A percentile compares a stretch with the other conserved stretches of the same genome.
Evolutionary conservation across 441 rosid genomes (phyloP).

Genomic region (Populus hybrid): DNA sequence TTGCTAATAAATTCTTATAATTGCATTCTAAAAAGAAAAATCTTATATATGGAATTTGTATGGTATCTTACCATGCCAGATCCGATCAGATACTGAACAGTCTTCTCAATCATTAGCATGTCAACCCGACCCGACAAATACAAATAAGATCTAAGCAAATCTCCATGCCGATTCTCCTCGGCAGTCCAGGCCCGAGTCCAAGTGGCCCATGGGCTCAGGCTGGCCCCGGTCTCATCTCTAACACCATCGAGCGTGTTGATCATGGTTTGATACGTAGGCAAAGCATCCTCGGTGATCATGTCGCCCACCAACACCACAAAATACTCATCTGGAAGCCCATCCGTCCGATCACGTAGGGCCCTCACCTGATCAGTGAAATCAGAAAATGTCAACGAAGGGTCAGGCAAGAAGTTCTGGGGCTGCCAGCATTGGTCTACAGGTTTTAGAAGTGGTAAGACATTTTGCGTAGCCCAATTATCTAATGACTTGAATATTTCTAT

Average conservation of each 20-base stretch:
- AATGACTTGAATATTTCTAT: conserved; percentile 82
- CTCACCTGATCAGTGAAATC: conserved; percentile 77
- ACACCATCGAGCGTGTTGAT: conserved; percentile 82
- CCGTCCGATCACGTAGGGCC: conserved; percentile 71
- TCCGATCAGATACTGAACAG: conserved; percentile 89
- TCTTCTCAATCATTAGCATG: conserved; percentile 89
- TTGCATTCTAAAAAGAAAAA: background rate
- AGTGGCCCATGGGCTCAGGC: conserved; percentile 80
- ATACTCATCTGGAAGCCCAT: conserved; percentile 84
- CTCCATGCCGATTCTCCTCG: conserved; percentile 94
- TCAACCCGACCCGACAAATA: conserved; percentile 89
- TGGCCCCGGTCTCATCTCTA: conserved; percentile 90
- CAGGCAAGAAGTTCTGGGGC: conserved; percentile 86
- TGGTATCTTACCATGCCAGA: conserved; percentile 88
- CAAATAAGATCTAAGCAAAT: conserved; percentile 77
- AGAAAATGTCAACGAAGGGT: conserved; percentile 49
- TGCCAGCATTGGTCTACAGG: conserved; percentile 96
- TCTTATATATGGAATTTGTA: too few relatives aligned
- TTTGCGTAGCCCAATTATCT: conserved; percentile 81
- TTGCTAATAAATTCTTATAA: too few relatives aligned
- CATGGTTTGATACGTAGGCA: conserved; percentile 91
- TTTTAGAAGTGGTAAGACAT: conserved; percentile 63
- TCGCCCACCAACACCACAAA: conserved; percentile 88
- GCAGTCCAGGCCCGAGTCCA: conserved; percentile 99
- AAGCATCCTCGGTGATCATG: conserved; percentile 97